Evolutionary conservation across 2,329 filamentous ascomycete species (phyloP).

Genomic region (Alternaria alternata): DNA sequence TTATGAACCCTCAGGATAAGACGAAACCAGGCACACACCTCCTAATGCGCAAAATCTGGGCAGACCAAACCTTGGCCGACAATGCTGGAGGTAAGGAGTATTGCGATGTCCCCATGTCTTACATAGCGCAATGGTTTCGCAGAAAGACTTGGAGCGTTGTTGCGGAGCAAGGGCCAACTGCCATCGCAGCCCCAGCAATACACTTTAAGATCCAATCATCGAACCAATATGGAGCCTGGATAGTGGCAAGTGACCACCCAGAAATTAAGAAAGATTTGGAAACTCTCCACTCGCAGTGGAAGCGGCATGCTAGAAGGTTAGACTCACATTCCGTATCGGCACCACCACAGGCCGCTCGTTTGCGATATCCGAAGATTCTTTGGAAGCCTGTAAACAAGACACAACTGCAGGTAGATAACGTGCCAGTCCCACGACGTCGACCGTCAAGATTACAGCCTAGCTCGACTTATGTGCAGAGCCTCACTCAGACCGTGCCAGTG

Average conservation of each 20-base stretch:
- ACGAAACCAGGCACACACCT: conserved; percentile 25
- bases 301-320: not conserved
- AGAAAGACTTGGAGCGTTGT: conserved; percentile 43
- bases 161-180: conserved; percentile 28
- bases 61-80: conserved; percentile 18
- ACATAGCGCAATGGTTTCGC: conserved; percentile 49
- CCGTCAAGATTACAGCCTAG: not conserved
- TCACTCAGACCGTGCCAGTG: not conserved
- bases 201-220: conserved; percentile 37
- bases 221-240: conserved; percentile 21
- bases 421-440: conserved; percentile 20
- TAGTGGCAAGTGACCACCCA: conserved; percentile 25
- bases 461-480: not conserved
- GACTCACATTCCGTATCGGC: not conserved
- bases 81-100: conserved; percentile 40
- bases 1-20: conserved; percentile 43
- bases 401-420: conserved; percentile 29
- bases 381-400: conserved; percentile 16
- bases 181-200: conserved; percentile 28
- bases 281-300: conserved; percentile 20
- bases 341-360: not conserved
- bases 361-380: conserved; percentile 7
- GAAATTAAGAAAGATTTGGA: conserved; percentile 24
- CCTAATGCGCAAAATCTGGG: conserved; percentile 43
- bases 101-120: conserved; percentile 42